These are phyloP conservation scores for Annulohypoxylon bovei DNA, from an alignment of 495 filamentous ascomycete genomes.

Conservation along the genomic window DNA sequence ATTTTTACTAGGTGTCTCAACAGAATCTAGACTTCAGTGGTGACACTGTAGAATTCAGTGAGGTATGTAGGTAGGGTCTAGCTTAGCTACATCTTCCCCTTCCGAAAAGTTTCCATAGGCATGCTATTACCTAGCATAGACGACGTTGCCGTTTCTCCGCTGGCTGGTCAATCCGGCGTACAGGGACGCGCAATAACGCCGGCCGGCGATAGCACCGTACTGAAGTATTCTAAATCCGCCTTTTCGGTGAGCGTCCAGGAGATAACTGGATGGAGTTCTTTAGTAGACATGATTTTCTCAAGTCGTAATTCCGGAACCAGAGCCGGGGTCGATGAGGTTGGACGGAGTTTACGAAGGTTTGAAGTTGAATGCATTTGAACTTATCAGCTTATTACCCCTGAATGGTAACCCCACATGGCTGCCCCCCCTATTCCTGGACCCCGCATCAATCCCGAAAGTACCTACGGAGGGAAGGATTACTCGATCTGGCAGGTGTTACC, in stretches of 20 bases:
- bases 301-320: neutral
- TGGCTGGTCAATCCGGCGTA: neutral
- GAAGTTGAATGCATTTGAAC: neutral
- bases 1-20: neutral
- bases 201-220: neutral
- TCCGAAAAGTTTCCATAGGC: no score
- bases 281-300: neutral
- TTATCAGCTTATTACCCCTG: neutral
- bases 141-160: no score
- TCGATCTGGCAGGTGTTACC: neutral
- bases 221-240: neutral
- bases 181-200: neutral
- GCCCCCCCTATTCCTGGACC: neutral
- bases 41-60: neutral
- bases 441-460: neutral
- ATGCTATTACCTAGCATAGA: no score
- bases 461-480: neutral
- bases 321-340: neutral
- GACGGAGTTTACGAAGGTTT: neutral
- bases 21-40: neutral
- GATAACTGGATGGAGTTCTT: neutral
- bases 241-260: neutral
- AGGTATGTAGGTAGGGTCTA: neutral
- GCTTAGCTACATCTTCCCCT: no score
- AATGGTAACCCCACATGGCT: neutral